Percentiles rank a stretch among this genome's conserved stretches.
Evolutionary conservation across 192 early-diverging fungal species (phyloP).

Genomic region (Gigaspora rosea): DNA sequence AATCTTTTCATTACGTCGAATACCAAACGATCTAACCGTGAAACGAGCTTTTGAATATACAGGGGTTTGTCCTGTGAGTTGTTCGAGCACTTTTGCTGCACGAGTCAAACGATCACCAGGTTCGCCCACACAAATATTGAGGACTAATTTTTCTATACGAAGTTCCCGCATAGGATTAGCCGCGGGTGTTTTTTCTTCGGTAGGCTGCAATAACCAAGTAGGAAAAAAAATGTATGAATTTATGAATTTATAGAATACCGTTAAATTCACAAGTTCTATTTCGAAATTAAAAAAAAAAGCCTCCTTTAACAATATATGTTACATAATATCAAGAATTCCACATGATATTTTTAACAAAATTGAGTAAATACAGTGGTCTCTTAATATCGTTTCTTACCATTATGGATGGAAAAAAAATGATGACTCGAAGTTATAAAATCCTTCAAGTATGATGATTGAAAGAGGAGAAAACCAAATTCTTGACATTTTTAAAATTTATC

Average conservation of each 20-base stretch:
- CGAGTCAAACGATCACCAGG: constrained; percentile 99
- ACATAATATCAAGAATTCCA: too few species aligned
- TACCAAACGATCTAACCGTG: constrained; percentile 99
- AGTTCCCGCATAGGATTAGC: constrained; percentile 96
- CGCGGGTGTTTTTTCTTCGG: constrained; percentile 32
- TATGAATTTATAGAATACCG: too few species aligned
- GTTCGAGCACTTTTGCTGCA: constrained; percentile 99
- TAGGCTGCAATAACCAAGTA: too few species aligned
- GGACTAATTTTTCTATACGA: constrained; percentile 98
- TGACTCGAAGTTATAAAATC: not conserved
- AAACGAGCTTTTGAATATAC: constrained; percentile 99
- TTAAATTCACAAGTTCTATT: too few species aligned
- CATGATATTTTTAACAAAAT: not conserved
- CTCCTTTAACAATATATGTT: too few species aligned
- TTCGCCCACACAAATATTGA: constrained; percentile 99
- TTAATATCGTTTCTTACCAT: constrained; percentile 14
- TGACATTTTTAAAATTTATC: too few species aligned
- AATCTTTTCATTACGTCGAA: constrained; percentile 99
- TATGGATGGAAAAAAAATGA: constrained; percentile 24
- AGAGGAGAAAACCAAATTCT: not conserved
- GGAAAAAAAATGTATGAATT: too few species aligned
- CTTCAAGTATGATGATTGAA: constrained; percentile 3
- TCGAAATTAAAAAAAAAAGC: too few species aligned
- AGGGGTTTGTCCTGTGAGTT: constrained; percentile 98
- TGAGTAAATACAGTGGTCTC: not conserved